Conservation (phyloP, 225 moss, liverwort and hornwort genomes). For the Polytrichum formosum region DNA sequence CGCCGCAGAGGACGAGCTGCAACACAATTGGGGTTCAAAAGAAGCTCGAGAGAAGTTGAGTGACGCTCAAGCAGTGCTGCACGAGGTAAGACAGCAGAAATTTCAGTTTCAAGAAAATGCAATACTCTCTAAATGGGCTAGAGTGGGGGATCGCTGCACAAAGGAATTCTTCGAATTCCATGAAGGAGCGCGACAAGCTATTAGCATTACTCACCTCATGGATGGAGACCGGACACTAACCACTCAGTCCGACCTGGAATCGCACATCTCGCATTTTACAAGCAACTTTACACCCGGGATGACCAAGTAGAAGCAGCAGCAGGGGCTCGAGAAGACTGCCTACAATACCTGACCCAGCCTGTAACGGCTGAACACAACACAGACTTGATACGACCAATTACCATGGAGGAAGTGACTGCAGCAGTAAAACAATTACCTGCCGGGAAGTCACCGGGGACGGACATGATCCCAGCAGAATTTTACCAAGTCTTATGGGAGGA, state of each 20-base stretch:
- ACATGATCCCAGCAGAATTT: not conserved
- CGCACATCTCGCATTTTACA: too few species aligned
- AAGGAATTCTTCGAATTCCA: not conserved
- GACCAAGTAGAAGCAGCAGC: too few species aligned
- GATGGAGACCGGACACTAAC: rapidly evolving
- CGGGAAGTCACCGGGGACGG: not conserved
- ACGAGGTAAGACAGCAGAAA: not conserved
- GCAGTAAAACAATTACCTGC: not conserved
- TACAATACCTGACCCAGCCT: too few species aligned
- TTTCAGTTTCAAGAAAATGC: not conserved
- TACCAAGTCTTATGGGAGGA: not conserved
- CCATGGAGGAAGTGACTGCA: rapidly evolving
- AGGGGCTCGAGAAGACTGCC: too few species aligned
- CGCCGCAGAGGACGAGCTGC: not conserved
- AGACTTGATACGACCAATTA: not conserved
- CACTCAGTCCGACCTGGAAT: not conserved
- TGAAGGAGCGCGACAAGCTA: not conserved
- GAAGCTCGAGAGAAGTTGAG: too few species aligned
- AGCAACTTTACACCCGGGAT: too few species aligned
- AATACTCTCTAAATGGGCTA: not conserved
- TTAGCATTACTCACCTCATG: rapidly evolving
- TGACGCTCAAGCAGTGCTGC: not conserved
- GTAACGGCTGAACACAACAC: not conserved
- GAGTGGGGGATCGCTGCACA: not conserved
- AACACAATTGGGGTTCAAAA: not conserved